These are phyloP conservation scores for Waitea zeae DNA, from an alignment of 1,284 basidiomycete species.

Conservation along the genomic window DNA sequence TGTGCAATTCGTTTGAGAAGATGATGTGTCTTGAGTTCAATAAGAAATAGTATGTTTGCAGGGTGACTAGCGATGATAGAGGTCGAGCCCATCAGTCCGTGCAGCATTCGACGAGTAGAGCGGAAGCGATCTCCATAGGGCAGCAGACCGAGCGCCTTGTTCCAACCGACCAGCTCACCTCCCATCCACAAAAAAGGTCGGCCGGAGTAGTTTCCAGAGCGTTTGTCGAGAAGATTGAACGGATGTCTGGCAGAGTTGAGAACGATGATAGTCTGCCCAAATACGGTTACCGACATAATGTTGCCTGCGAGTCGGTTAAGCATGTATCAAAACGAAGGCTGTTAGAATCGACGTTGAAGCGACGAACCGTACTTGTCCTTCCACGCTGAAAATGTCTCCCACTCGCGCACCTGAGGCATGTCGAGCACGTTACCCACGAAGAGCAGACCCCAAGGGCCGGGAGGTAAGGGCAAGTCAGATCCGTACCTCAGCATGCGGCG, in stretches of 20 bases:
- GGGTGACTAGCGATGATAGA: too few relatives aligned
- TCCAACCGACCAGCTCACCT: constrained; percentile 48
- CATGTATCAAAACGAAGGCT: neutral
- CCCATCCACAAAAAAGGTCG: constrained; percentile 25
- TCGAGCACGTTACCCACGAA: constrained; percentile 34
- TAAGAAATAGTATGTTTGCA: constrained; percentile 26
- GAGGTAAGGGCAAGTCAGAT: constrained; percentile 29
- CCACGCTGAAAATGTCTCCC: constrained; percentile 39
- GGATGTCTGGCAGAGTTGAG: constrained; percentile 37
- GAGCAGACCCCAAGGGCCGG: constrained; percentile 31
- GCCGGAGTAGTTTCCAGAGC: constrained; percentile 36
- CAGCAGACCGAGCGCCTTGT: constrained; percentile 37
- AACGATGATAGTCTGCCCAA: constrained; percentile 43
- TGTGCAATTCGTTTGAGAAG: constrained; percentile 37
- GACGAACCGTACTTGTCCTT: constrained; percentile 15
- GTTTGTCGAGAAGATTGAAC: constrained; percentile 43
- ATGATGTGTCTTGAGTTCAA: constrained; percentile 34
- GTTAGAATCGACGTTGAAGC: neutral
- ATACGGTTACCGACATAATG: constrained; percentile 35
- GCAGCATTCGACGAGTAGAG: constrained; percentile 39
- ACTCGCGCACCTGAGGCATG: constrained; percentile 32
- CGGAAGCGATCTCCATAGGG: constrained; percentile 47
- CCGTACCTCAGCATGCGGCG: too few relatives aligned
- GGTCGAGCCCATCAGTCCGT: constrained; percentile 38
- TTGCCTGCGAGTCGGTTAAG: constrained; percentile 23